These are phyloP conservation scores for Scolecobasidium constrictum DNA, from an alignment of 2,329 filamentous ascomycete species.

Conservation along the genomic window DNA sequence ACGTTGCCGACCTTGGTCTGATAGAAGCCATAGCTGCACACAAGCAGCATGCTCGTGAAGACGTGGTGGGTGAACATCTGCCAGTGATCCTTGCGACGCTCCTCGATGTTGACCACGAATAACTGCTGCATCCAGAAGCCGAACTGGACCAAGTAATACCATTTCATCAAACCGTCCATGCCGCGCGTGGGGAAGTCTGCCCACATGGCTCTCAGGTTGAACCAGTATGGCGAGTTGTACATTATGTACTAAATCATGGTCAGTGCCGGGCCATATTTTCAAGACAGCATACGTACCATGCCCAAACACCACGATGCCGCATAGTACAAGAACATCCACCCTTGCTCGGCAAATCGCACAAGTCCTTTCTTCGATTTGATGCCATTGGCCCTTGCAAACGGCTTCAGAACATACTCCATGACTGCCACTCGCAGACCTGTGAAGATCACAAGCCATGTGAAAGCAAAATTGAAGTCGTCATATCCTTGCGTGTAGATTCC, in stretches of 20 bases:
- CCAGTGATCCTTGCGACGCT: slow-evolving; percentile 84
- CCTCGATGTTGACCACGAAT: slow-evolving; percentile 87
- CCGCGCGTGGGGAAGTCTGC: slow-evolving; percentile 72
- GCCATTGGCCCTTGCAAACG: slow-evolving; percentile 61
- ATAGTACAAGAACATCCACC: slow-evolving; percentile 83
- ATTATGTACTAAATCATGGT: slow-evolving; percentile 59
- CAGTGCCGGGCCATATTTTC: not conserved
- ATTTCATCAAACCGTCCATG: slow-evolving; percentile 64
- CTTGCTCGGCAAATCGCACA: slow-evolving; percentile 85
- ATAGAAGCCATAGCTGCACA: slow-evolving; percentile 75
- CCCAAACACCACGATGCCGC: slow-evolving; percentile 71
- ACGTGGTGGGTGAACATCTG: slow-evolving; percentile 96
- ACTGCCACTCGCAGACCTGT: slow-evolving; percentile 72
- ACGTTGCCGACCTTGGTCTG: slow-evolving; percentile 80
- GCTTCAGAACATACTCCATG: slow-evolving; percentile 81
- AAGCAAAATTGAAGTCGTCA: slow-evolving; percentile 69
- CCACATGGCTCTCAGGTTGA: slow-evolving; percentile 72
- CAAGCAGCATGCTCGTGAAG: slow-evolving; percentile 73
- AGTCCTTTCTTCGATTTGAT: slow-evolving; percentile 66
- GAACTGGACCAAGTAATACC: slow-evolving; percentile 82
- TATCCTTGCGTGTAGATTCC: slow-evolving; percentile 65
- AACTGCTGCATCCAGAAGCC: slow-evolving; percentile 94
- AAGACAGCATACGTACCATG: slow-evolving; percentile 45
- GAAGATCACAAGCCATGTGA: slow-evolving; percentile 71
- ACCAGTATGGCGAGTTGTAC: slow-evolving; percentile 64